Base-by-base conservation (phyloP, 129 eudicot species). In the Kitagawia praeruptora region DNA sequence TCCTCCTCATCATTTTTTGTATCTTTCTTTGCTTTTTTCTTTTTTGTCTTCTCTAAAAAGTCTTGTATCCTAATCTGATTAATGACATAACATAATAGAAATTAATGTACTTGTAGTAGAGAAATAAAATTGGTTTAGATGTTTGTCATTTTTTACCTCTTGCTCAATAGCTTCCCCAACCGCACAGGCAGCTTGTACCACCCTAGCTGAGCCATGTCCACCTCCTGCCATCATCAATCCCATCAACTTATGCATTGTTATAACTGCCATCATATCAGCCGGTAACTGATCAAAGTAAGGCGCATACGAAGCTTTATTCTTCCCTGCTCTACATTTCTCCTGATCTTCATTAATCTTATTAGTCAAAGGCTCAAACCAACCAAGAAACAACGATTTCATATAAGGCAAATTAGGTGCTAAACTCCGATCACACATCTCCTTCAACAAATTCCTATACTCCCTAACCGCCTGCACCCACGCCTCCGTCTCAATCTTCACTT, bases 201-300 rank as follows among this genome's bases (percentile, higher is more conserved):
- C 93, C 85, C 87, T 81, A 0, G 93, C 89, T 76, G 83, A 58
- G n/a, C 98, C 97, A 83, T 91, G 81, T 77, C 89, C 97, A 37
- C 89, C 90, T 15, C 95, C 95, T 4, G 86, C 83, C 98, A 93
- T 93, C 81, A 93, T 70, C 88, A 91, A 70, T 44, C 82, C 97
- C 97, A 91, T 87, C 75, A 93, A 31, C 93, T 91, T 93, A 85
- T 93, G 98, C 98, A 93, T 93, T 2, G 98, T 89, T 23, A 93
- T 89, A 74, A 93, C 93, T 4, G 97, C 82, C 97, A 93, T 91
- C 91, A 84, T 93, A 83, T 93, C 98, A 46, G 98, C 93, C 0
- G 98, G 96, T 75, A 93, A 86, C 78, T 80, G 84, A 80, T 82
- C 88, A 82, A 93, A 88, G 84, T 87, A 88, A 27, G 88, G 87